Evolutionary conservation across 2,329 filamentous ascomycete genomes (phyloP).

Genomic region (Xylariaceae sp.): DNA sequence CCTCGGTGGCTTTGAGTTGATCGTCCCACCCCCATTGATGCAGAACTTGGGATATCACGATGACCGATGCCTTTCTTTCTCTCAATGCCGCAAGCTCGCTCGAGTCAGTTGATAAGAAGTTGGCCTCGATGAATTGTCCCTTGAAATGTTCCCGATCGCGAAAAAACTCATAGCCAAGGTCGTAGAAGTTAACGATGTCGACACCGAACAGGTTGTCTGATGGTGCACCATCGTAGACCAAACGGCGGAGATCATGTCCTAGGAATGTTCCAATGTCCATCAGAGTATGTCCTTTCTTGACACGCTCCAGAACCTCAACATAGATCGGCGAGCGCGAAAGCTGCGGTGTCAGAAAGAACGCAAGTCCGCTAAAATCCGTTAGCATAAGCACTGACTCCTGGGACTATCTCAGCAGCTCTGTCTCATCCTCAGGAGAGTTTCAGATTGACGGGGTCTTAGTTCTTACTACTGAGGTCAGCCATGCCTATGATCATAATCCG

Average conservation of each 20-base stretch:
- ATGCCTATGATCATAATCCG: too few relatives aligned
- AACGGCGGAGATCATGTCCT: constrained; percentile 36
- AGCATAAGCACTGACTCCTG: constrained; percentile 1
- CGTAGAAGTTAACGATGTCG: constrained; percentile 32
- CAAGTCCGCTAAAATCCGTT: background rate
- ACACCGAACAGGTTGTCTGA: constrained; percentile 28
- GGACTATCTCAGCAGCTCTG: background rate
- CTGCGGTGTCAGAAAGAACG: background rate
- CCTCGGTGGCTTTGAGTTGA: constrained; percentile 35
- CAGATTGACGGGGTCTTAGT: too few relatives aligned
- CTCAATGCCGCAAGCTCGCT: constrained; percentile 30
- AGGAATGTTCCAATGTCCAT: constrained; percentile 39
- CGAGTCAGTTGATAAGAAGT: constrained; percentile 29
- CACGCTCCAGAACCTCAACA: background rate
- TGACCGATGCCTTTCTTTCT: constrained; percentile 35
- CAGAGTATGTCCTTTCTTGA: constrained; percentile 17
- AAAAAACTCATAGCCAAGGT: constrained; percentile 37
- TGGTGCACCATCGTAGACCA: constrained; percentile 34
- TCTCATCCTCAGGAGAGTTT: constrained; percentile 1
- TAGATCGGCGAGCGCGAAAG: background rate
- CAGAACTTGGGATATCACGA: constrained; percentile 39
- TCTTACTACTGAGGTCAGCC: too few relatives aligned
- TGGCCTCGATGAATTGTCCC: constrained; percentile 30
- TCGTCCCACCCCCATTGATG: constrained; percentile 39
- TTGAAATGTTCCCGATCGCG: constrained; percentile 29